phyloP scores from a whole-genome alignment of 371 early-diverging fungal species.

The Lichtheimia ramosa region DNA sequence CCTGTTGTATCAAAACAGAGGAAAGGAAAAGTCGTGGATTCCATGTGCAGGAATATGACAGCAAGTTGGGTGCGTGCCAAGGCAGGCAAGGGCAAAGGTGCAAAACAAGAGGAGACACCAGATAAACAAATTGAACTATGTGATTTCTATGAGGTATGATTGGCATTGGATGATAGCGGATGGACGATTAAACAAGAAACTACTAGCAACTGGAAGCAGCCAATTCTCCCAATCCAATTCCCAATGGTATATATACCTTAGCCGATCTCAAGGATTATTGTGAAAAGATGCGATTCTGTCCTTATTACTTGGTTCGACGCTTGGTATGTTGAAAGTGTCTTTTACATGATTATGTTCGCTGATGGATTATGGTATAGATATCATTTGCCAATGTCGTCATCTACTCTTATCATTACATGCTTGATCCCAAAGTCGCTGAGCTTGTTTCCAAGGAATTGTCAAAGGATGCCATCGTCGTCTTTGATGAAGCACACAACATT shows the following conservation, averaged over 20 bases:
- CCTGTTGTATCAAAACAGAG: conserved; percentile 83
- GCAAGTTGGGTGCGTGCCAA: conserved; percentile 92
- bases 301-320: conserved; percentile 94
- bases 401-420: conserved; percentile 98
- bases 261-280: conserved; percentile 90
- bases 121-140: conserved; percentile 70
- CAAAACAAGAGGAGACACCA: conserved; percentile 25
- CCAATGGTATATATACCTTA: conserved; percentile 94
- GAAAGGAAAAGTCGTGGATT: conserved; percentile 86
- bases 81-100: conserved; percentile 44
- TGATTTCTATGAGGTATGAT: conserved; percentile 76
- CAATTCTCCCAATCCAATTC: conserved; percentile 72
- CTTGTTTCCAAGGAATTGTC: conserved; percentile 93
- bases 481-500: conserved; percentile 99
- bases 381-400: conserved; percentile 96
- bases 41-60: conserved; percentile 89
- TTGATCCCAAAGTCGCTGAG: conserved; percentile 99
- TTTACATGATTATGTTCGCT: too few species aligned
- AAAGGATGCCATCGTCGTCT: conserved; percentile 97
- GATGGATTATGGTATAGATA: conserved; percentile 46
- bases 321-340: conserved; percentile 49
- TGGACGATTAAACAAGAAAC: neutral
- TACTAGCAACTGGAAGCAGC: conserved; percentile 63
- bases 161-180: neutral
- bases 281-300: conserved; percentile 80